phyloP scores from a whole-genome alignment of 164 flowering plant genomes.

The Berberis thunbergii region DNA sequence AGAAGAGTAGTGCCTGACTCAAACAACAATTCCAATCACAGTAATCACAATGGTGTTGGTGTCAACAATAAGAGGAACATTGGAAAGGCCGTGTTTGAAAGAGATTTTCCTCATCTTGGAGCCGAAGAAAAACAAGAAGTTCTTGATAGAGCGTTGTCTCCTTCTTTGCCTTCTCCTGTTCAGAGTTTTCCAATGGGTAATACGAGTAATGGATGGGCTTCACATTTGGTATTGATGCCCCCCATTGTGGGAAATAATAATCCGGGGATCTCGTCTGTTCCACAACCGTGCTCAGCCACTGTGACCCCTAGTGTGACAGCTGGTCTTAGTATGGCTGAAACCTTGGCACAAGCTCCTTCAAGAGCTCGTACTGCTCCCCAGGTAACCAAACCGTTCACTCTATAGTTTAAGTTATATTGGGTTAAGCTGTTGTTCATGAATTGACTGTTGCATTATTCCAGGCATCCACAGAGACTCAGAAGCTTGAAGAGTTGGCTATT shows the following conservation, averaged over 20 bases:
- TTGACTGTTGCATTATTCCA: slow-evolving; percentile 15
- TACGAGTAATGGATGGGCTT: slow-evolving; percentile 79
- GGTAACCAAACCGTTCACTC: slow-evolving; percentile 25
- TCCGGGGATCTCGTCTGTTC: slow-evolving; percentile 24
- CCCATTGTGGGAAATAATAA: slow-evolving; percentile 32
- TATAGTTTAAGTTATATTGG: neutral
- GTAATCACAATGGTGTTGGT: slow-evolving; percentile 13
- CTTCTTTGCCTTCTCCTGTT: slow-evolving; percentile 45
- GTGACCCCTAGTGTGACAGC: slow-evolving; percentile 25
- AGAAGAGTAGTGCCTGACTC: slow-evolving; percentile 23
- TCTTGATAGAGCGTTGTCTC: slow-evolving; percentile 61
- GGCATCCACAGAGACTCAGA: slow-evolving; percentile 61
- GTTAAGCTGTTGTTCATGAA: slow-evolving; percentile 1
- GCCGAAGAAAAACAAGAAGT: slow-evolving; percentile 53
- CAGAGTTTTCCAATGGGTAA: slow-evolving; percentile 56
- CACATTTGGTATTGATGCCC: slow-evolving; percentile 81
- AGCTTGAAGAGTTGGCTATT: slow-evolving; percentile 75
- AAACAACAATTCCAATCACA: slow-evolving; percentile 12
- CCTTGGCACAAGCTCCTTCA: slow-evolving; percentile 65
- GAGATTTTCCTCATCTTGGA: slow-evolving; percentile 71
- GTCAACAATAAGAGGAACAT: slow-evolving; percentile 21
- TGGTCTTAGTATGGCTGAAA: slow-evolving; percentile 92
- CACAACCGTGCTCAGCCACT: slow-evolving; percentile 20
- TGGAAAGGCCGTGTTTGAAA: slow-evolving; percentile 47
- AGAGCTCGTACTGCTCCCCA: slow-evolving; percentile 55